Evolutionary conservation across 169 alveolate species (phyloP), one percentile per base, ranked within the genome.

Genomic region (Plasmodium malariae): DNA sequence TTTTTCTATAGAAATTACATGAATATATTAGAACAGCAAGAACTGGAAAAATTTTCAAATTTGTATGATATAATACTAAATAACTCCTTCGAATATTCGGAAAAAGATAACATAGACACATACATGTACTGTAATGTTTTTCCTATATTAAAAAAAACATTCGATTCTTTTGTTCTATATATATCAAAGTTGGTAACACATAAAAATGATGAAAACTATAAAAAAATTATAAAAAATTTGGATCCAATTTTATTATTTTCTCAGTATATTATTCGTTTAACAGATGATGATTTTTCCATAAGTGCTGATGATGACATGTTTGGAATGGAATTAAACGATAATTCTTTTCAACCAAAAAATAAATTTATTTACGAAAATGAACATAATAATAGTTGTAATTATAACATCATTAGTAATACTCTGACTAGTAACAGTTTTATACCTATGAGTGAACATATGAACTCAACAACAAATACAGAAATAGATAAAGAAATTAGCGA

Each of bases 141-240:
- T 54, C 90, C 90, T 17, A 67, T 80, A 34, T 57, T 80, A 80
- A 62, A 80, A 36, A 80, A 67, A 80, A 80, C 90, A 14, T 80
- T 80, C 65, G 83, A 80, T 55, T 67, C 90, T 1, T 80, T 80
- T 37, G 90, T 80, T 80, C 21, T 55, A 11, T 80, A 80, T 32
- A 37, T 80, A 5, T 34, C 67, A 17, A 80, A 80, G 14, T 65
- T 80, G 49, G 6, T 65, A 51, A 19, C 11, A 34, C 83, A 80
- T 45, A 80, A 80, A 80, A 19, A 80, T 80, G 83, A 80, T 67
- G 49, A 51, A 11, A 37, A 30, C 24, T 65, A 80, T 54, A 80
- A 32, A 65, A 45, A 63, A 19, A 57, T 80, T 5, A 67, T 80
- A 45, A 80, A 80, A 65, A 80, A 80, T 11, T 24, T 80, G 0